Conservation (phyloP, 1,139 yeast genomes). For the Suhomyces ambrosiae region DNA sequence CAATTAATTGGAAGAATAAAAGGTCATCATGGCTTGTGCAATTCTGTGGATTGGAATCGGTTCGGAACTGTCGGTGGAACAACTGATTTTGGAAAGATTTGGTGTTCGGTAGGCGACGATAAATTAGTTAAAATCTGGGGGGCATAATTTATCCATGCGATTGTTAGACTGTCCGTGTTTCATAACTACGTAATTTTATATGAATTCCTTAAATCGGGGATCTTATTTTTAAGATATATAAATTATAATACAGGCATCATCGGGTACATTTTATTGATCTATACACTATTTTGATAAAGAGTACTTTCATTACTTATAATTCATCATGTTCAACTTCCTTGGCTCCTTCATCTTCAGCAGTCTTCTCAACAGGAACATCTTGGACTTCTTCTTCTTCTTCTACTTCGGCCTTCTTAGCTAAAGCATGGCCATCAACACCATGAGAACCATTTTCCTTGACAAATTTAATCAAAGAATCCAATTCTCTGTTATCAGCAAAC, state of each 20-base stretch:
- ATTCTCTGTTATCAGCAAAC: constrained; percentile 72
- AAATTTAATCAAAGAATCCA: constrained; percentile 71
- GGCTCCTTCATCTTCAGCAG: constrained; percentile 11
- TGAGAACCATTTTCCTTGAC: constrained; percentile 65
- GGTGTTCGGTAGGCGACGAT: constrained; percentile 90
- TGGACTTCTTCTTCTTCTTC: constrained; percentile 32
- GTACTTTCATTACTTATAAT: constrained; percentile 28
- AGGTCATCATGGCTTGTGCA: constrained; percentile 72
- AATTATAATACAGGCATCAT: too few species aligned
- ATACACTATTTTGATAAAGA: constrained; percentile 5
- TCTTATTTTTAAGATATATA: too few species aligned
- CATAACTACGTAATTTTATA: background rate
- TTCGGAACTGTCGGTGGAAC: constrained; percentile 22
- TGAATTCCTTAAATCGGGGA: too few species aligned
- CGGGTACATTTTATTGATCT: constrained; percentile 4
- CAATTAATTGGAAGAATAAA: constrained; percentile 58
- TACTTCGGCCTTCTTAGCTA: constrained; percentile 27
- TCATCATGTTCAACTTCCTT: constrained; percentile 43
- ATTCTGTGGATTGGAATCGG: constrained; percentile 76
- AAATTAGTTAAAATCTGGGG: constrained; percentile 69
- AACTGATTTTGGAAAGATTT: constrained; percentile 50
- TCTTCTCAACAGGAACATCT: constrained; percentile 20
- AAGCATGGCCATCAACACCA: constrained; percentile 53
- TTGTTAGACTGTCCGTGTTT: too few species aligned
- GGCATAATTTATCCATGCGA: too few species aligned